Evolutionary conservation across 1,284 basidiomycete genomes (phyloP), one percentile per base, ranked within the genome.

Genomic region (Mixia osmundae): DNA sequence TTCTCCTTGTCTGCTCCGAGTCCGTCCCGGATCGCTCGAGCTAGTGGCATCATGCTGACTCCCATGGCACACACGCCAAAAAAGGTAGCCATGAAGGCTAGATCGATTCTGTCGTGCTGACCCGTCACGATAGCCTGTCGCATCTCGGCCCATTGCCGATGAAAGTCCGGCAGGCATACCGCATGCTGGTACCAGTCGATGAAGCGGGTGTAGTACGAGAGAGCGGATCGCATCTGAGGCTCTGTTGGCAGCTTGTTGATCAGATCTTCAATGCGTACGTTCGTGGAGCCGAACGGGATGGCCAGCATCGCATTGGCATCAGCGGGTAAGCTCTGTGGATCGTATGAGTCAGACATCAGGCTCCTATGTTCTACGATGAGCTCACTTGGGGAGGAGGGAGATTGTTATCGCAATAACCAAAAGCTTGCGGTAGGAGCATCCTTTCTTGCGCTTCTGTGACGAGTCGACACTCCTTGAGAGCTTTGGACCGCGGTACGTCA

Each of bases 1-100:
- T 29, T 35, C 19, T 31, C 40, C 2, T 43, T 41, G 23, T 40
- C 36, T 24, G 39, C 28, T 5, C 21, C 33, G 30, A 46, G 42
- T 0, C 42, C 40, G 15, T 46, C 44, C 4, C 44, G 24, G 5
- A 22, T 4, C 3, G 44, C 44, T 2, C 44, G 31, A 20, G 38
- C 38, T 18, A 22, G 30, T 10, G 44, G 44, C 44, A 46, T 46
- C 44, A 46, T 44, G 14, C 28, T 31, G 15, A 19, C n/a, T 10
- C 3, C 6, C 25, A 28, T 10, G 15, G 14, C 10, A 27, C n/a
- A 4, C n/a, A n/a, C n/a, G n/a, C n/a, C n/a, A n/a, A n/a, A n/a
- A n/a, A n/a, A n/a, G n/a, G n/a, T n/a, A n/a, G n/a, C n/a, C n/a
- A n/a, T n/a, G n/a, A n/a, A n/a, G n/a, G n/a, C n/a, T n/a, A n/a